Evolutionary conservation across 2,329 filamentous ascomycete genomes (phyloP).

Genomic region (Aspergillus sp.): DNA sequence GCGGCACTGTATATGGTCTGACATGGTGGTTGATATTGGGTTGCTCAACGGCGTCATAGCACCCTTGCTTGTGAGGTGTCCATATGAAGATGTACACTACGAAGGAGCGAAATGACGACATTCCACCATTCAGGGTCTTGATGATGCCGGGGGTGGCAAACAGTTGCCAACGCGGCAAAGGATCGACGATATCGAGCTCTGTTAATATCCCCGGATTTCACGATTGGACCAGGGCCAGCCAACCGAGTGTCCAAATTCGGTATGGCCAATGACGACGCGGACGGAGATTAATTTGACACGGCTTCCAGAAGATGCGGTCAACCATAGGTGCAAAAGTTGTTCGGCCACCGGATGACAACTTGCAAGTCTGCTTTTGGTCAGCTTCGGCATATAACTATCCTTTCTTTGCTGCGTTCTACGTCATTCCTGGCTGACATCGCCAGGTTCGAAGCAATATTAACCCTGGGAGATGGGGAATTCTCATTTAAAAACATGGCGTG

Average conservation of each 20-base stretch:
- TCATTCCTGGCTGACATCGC: no score
- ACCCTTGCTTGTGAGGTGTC: no score
- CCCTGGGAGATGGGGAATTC: no score
- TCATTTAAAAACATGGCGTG: no score
- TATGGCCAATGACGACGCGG: neutral
- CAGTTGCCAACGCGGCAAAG: neutral
- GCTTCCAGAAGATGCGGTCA: neutral
- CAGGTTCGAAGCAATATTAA: no score
- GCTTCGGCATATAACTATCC: no score
- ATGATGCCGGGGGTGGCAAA: neutral
- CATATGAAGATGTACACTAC: no score
- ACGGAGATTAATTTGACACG: neutral
- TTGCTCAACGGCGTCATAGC: neutral
- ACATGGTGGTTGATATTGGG: neutral
- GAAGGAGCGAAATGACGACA: no score
- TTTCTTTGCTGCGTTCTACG: no score
- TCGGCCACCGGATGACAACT: no score
- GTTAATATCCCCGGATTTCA: neutral
- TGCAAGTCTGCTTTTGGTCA: no score
- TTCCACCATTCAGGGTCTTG: no score
- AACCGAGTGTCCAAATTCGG: neutral
- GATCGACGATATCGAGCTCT: neutral
- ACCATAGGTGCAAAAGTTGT: neutral
- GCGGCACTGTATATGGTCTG: neutral
- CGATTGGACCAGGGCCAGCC: neutral